Evolutionary conservation across 306 rosid genomes (phyloP).

Genomic region (Potentilla sterilis): DNA sequence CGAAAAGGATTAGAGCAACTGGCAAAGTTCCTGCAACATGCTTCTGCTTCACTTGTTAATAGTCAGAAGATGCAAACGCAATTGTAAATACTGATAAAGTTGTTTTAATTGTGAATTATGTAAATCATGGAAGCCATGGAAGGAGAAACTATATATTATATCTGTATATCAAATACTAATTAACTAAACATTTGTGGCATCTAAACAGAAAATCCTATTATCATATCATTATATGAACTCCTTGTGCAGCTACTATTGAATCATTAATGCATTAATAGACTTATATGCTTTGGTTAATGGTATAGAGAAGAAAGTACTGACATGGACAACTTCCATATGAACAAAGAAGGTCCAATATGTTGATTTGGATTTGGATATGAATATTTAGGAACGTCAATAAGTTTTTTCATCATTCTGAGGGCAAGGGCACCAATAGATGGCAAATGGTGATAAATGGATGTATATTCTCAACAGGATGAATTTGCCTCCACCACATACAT

Average conservation of each 20-base stretch:
- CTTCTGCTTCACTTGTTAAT: slow-evolving; percentile 57
- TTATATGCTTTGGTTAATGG: neutral
- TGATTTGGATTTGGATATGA: neutral
- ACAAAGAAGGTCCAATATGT: slow-evolving; percentile 3
- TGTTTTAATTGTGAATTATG: neutral
- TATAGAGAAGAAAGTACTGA: slow-evolving; percentile 1
- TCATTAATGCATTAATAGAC: neutral
- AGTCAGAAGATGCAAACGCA: slow-evolving; percentile 13
- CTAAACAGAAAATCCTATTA: neutral
- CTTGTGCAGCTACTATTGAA: neutral
- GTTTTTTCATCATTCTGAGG: neutral
- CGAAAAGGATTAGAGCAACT: slow-evolving; percentile 35
- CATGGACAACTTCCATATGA: slow-evolving; percentile 4
- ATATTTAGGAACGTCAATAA: neutral
- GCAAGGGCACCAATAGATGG: slow-evolving; percentile 9
- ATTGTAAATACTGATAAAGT: neutral
- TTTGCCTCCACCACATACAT: neutral
- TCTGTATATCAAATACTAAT: neutral
- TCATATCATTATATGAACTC: slow-evolving; percentile 1
- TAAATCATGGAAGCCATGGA: neutral
- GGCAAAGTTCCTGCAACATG: slow-evolving; percentile 46
- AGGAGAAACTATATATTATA: neutral
- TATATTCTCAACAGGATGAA: too few species aligned
- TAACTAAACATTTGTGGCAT: neutral
- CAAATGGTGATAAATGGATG: too few species aligned